phyloP scores from a whole-genome alignment of 2,329 filamentous ascomycete genomes.

The Stromatinia cepivora region DNA sequence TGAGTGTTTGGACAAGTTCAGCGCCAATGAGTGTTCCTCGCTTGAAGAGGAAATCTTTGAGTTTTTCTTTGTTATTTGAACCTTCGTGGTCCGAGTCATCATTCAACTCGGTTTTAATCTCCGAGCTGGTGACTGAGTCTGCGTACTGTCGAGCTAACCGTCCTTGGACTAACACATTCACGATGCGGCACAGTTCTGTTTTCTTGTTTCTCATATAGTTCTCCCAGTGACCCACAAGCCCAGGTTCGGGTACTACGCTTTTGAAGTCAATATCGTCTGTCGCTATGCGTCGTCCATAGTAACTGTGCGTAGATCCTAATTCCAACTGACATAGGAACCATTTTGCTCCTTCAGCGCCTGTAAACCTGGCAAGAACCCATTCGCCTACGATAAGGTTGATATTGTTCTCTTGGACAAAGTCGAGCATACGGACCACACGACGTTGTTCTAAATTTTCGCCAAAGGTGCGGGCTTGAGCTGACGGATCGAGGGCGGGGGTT shows the following conservation, averaged over 20 bases:
- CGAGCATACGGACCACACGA: constrained; percentile 38
- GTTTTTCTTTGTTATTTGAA: constrained; percentile 16
- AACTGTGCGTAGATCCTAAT: constrained; percentile 37
- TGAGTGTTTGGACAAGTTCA: constrained; percentile 36
- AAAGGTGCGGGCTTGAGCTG: background rate
- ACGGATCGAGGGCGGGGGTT: background rate
- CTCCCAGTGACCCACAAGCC: constrained; percentile 26
- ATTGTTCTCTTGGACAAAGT: constrained; percentile 39
- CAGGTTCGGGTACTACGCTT: constrained; percentile 23
- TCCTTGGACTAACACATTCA: constrained; percentile 20
- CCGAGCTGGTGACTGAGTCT: constrained; percentile 18
- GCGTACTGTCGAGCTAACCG: constrained; percentile 19
- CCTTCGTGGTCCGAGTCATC: constrained; percentile 26
- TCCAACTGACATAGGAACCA: constrained; percentile 43
- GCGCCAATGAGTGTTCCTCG: constrained; percentile 28
- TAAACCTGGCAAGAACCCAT: constrained; percentile 42
- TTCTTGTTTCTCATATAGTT: constrained; percentile 31
- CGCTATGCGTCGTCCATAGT: constrained; percentile 37
- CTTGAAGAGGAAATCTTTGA: constrained; percentile 17
- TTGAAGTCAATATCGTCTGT: constrained; percentile 30
- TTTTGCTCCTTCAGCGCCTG: constrained; percentile 37
- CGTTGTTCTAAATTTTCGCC: constrained; percentile 32
- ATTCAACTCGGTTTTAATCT: constrained; percentile 12
- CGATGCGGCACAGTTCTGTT: constrained; percentile 23
- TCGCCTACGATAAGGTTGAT: constrained; percentile 39